phyloP scores from a whole-genome alignment of 106 monocot genomes.

The Dendrobium huoshanense region DNA sequence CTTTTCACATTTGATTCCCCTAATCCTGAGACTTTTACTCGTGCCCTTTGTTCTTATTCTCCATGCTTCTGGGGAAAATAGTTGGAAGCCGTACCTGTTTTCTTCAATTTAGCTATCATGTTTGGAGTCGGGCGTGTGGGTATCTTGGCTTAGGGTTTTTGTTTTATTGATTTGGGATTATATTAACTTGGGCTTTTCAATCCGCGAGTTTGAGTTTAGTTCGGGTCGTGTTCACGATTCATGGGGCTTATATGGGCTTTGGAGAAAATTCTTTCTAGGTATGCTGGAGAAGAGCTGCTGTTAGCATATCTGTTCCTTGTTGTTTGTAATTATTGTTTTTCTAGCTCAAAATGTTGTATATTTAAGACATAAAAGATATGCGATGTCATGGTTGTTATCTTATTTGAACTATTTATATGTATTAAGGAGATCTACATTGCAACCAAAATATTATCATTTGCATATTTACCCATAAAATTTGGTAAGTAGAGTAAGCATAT shows the following conservation, averaged over 20 bases:
- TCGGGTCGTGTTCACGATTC: not conserved
- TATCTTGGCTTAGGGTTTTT: not conserved
- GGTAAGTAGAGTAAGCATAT: no score
- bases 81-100: not conserved
- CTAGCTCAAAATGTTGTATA: not conserved
- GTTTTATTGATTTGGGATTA: not conserved
- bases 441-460: no score
- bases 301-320: not conserved
- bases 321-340: not conserved
- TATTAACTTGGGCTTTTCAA: not conserved
- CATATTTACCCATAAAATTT: no score
- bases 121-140: not conserved
- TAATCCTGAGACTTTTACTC: not conserved
- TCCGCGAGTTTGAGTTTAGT: not conserved
- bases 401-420: not conserved
- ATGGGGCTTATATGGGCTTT: not conserved
- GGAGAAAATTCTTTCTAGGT: not conserved
- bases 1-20: not conserved
- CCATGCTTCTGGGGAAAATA: not conserved
- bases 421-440: no score
- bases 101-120: not conserved
- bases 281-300: not conserved
- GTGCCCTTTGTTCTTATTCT: not conserved
- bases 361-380: not conserved
- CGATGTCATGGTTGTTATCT: not conserved